A percentile compares a stretch with the other conserved stretches of the same genome.
Conservation (phyloP, 192 early-diverging fungal species). For the Podila epicladia region DNA sequence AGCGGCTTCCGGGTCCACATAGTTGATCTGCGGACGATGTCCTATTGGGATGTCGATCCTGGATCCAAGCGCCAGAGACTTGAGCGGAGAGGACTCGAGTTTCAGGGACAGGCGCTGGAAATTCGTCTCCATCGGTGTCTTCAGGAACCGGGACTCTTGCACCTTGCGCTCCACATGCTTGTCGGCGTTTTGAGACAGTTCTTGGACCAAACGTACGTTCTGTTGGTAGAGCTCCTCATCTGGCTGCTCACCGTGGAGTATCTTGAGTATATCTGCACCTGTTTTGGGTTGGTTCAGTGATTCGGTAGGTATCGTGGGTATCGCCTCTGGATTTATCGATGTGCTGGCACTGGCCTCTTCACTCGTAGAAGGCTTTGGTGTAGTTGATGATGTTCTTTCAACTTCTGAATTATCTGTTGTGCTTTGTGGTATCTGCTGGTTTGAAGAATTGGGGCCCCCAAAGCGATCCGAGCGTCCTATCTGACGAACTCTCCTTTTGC, state of each 20-base stretch:
- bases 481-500: conserved; percentile 3
- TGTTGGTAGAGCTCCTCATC: neutral
- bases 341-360: too few relatives aligned
- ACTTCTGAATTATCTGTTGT: too few relatives aligned
- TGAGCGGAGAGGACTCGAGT: conserved; percentile 20
- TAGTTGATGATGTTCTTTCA: too few relatives aligned
- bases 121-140: conserved; percentile 13
- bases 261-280: neutral
- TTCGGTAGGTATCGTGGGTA: too few relatives aligned
- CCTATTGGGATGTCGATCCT: conserved; percentile 13
- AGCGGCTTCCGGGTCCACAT: neutral
- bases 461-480: neutral
- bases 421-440: too few relatives aligned
- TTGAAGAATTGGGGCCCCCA: too few relatives aligned
- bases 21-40: conserved; percentile 27
- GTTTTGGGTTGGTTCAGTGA: neutral
- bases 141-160: neutral
- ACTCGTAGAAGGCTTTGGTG: too few relatives aligned
- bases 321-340: too few relatives aligned
- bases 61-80: conserved; percentile 4
- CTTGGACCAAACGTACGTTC: neutral
- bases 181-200: conserved; percentile 4
- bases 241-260: neutral
- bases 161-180: conserved; percentile 3
- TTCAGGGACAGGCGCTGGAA: conserved; percentile 26